Conservation (phyloP, 1,284 basidiomycete species). For the Sparassis latifolia region DNA sequence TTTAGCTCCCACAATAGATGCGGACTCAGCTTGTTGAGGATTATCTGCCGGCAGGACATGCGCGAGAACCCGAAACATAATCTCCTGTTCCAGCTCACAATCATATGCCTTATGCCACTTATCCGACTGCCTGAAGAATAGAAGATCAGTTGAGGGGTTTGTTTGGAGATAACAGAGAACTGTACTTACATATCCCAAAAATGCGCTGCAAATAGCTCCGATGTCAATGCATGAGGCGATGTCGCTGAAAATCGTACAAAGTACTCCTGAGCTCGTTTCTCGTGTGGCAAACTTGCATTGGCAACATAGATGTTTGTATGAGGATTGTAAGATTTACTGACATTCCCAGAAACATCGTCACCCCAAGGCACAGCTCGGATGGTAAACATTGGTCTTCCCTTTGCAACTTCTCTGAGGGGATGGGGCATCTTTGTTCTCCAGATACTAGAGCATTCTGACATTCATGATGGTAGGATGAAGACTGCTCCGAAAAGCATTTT, state of each 20-base stretch:
- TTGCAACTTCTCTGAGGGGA: neutral
- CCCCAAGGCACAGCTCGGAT: slow-evolving; percentile 9
- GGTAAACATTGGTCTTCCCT: neutral
- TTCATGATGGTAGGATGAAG: too few species aligned
- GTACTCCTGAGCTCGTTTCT: slow-evolving; percentile 27
- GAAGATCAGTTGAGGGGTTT: neutral
- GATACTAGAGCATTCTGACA: too few species aligned
- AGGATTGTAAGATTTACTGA: slow-evolving; percentile 24
- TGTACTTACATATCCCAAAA: neutral
- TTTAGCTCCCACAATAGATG: slow-evolving; percentile 30
- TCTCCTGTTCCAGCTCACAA: slow-evolving; percentile 14
- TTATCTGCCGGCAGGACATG: slow-evolving; percentile 33
- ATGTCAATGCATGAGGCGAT: slow-evolving; percentile 24
- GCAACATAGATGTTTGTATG: slow-evolving; percentile 26
- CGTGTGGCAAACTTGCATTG: slow-evolving; percentile 22
- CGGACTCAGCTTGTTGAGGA: slow-evolving; percentile 36
- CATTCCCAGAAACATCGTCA: slow-evolving; percentile 30
- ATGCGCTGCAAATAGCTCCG: slow-evolving; percentile 25
- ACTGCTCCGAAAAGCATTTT: too few species aligned
- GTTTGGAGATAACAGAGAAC: neutral
- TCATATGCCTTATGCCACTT: slow-evolving; percentile 24
- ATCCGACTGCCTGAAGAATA: neutral
- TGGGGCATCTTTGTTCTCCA: neutral
- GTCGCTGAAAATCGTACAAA: slow-evolving; percentile 28
- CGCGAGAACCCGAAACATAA: slow-evolving; percentile 25